Evolutionary conservation across 169 alveolate genomes (phyloP).

Genomic region (Eimeria tenella): DNA sequence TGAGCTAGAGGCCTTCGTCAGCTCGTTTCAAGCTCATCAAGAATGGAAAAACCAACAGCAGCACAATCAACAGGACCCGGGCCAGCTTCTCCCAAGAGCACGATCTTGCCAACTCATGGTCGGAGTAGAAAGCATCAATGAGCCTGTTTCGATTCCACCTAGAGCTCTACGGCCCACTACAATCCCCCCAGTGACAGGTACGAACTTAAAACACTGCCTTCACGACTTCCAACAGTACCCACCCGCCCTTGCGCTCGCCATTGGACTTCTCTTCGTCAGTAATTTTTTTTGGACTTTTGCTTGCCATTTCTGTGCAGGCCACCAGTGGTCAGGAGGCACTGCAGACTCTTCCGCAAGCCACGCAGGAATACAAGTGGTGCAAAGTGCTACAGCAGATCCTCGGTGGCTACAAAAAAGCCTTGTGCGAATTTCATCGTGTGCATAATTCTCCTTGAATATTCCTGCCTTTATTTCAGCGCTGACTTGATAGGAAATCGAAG

Average conservation of each 20-base stretch:
- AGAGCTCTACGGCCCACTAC: not conserved
- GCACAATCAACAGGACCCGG: conserved; percentile 20
- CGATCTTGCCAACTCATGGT: not conserved
- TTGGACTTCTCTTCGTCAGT: not conserved
- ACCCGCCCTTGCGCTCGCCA: no score
- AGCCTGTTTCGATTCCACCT: conserved; percentile 1
- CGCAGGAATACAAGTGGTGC: conserved; percentile 2
- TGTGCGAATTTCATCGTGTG: not conserved
- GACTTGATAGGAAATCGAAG: not conserved
- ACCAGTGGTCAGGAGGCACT: conserved; percentile 27
- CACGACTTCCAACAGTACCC: not conserved
- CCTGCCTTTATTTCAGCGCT: no score
- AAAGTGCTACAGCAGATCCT: conserved; percentile 1
- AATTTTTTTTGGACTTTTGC: not conserved
- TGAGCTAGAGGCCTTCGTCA: conserved; percentile 29
- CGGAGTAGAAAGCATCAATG: conserved; percentile 23
- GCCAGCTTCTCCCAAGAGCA: conserved; percentile 31
- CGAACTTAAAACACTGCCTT: not conserved
- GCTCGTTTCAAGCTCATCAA: conserved; percentile 31
- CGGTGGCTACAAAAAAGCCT: not conserved
- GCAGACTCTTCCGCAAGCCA: conserved; percentile 22
- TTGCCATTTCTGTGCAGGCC: not conserved
- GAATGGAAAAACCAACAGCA: conserved; percentile 25
- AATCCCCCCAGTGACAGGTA: conserved; percentile 30
- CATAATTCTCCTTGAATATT: not conserved